Conservation (phyloP, 192 early-diverging fungal species). For the Mortierella antarctica region DNA sequence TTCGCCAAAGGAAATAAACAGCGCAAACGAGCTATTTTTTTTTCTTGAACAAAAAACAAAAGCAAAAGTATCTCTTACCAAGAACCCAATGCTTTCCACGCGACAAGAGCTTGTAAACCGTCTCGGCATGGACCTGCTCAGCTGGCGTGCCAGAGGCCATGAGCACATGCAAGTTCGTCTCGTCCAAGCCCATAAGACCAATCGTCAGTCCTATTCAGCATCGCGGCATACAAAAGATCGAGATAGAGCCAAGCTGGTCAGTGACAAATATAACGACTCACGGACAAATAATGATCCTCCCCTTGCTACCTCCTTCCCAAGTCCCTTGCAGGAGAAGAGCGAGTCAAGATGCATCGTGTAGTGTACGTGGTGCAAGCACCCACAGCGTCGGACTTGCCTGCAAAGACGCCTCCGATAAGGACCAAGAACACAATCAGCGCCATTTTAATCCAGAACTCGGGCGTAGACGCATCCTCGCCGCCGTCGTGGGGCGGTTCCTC, state of each 20-base stretch:
- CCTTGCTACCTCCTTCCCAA: background rate
- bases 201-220: constrained; percentile 62
- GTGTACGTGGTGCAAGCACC: too few species aligned
- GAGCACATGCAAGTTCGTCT: constrained; percentile 85
- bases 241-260: background rate
- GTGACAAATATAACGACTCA: background rate
- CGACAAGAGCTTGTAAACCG: constrained; percentile 56
- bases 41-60: too few species aligned
- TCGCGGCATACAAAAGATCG: background rate
- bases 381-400: constrained; percentile 59
- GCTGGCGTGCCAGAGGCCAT: constrained; percentile 77
- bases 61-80: constrained; percentile 6
- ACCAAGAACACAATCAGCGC: constrained; percentile 71
- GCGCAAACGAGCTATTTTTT: too few species aligned
- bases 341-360: background rate
- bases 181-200: constrained; percentile 85
- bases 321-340: too few species aligned
- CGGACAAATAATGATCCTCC: background rate
- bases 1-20: constrained; percentile 1
- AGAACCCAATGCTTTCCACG: constrained; percentile 88
- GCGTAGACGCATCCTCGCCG: constrained; percentile 23
- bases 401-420: constrained; percentile 82
- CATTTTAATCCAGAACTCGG: constrained; percentile 61
- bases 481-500: background rate
- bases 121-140: constrained; percentile 80